Evolutionary conservation across 2,329 filamentous ascomycete genomes (phyloP).

Genomic region (Camillea tinctor): DNA sequence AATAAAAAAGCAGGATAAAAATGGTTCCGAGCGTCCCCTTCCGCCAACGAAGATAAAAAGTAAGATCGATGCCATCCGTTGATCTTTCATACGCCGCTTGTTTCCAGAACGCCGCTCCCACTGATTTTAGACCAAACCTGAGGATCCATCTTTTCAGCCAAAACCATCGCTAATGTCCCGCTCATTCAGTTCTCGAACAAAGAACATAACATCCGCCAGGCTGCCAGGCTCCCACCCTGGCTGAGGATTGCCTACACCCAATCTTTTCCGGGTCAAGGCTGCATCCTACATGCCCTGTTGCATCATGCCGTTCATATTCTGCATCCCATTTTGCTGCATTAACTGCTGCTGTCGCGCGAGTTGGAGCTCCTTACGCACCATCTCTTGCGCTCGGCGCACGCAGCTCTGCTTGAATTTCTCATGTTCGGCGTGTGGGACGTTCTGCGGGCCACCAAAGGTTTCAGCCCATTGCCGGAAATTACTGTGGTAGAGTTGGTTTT

Average conservation of each 20-base stretch:
- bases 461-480: constrained; percentile 35
- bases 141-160: background rate
- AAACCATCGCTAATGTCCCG: background rate
- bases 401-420: constrained; percentile 47
- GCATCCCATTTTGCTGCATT: constrained; percentile 44
- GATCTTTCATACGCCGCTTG: background rate
- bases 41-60: background rate
- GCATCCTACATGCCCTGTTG: constrained; percentile 23
- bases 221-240: no score
- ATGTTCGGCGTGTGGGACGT: constrained; percentile 46
- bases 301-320: constrained; percentile 42
- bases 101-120: background rate
- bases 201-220: background rate
- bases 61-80: background rate
- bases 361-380: constrained; percentile 20
- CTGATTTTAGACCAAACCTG: background rate
- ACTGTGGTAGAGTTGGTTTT: constrained; percentile 39
- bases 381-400: constrained; percentile 35
- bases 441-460: constrained; percentile 42
- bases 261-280: background rate
- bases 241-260: background rate
- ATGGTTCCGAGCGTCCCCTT: background rate
- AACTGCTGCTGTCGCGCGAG: constrained; percentile 37
- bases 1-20: background rate
- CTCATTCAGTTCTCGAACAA: background rate